Base-by-base conservation (phyloP, 2,329 filamentous ascomycete genomes). In the Fusarium nematophilum region DNA sequence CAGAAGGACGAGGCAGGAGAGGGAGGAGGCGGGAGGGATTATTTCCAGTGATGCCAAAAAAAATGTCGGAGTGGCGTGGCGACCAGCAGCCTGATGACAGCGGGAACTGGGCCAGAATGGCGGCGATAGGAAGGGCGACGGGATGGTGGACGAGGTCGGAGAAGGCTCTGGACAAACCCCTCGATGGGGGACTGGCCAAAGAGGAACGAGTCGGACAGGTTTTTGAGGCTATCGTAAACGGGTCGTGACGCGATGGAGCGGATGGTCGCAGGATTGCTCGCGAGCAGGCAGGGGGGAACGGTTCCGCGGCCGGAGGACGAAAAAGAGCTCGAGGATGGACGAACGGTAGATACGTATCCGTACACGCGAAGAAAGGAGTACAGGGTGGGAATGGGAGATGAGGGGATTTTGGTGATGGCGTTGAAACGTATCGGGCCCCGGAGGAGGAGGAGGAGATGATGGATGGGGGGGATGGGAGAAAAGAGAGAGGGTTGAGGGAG, bases 201-300 rank as follows among this genome's bases (percentile, higher is more conserved):
- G 45, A 45, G 44, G 25, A 58, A 27, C 61, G 61, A 57, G 61
- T 65, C 61, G 61, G 45, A 36, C 53, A 65, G 48, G 34, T 33
- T 59, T 65, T 59, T 43, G 57, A 62, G 61, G 53, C 42, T 64
- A 64, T 64, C 61, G 61, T 64, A n/a, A 65, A 64, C 53, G 61
- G 61, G 38, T 64, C 61, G 61, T 64, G 57, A 64, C 61, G 61
- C 61, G 61, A 61, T 65, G 49, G 61, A 65, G 61, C 40, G 61
- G 54, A 60, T 59, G 40, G 53, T 58, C 53, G 57, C 48, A 62
- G 60, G 52, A 64, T 49, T 44, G 52, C 57, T 58, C 45, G 61
- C 51, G 57, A 65, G 46, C 42, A 45, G 46, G 47, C 61, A 54
- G 14, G 31, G 47, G 52, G 51, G 52, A 53, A 57, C 38, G 25